These are phyloP conservation scores for Yamadazyma nakazawae DNA, from an alignment of 805 yeast species.

Conservation along the genomic window DNA sequence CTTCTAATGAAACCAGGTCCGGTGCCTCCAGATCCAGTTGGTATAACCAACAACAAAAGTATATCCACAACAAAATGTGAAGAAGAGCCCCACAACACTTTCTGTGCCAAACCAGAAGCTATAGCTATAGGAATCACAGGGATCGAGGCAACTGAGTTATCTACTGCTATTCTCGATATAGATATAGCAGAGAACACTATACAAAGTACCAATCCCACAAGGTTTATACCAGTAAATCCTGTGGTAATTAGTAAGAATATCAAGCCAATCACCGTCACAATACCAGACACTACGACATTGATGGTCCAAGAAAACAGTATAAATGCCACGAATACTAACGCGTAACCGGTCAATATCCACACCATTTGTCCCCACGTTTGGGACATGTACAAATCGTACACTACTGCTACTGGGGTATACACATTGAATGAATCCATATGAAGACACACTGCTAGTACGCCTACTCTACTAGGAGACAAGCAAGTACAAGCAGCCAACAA, in stretches of 20 bases:
- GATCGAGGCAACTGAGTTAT: neutral
- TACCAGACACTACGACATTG: neutral
- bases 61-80: neutral
- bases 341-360: neutral
- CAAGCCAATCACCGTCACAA: neutral
- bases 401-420: slow-evolving; percentile 1
- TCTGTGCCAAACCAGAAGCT: neutral
- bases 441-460: neutral
- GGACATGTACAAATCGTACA: neutral
- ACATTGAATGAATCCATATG: neutral
- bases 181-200: neutral
- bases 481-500: neutral
- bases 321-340: neutral
- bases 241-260: neutral
- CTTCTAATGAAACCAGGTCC: neutral
- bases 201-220: neutral
- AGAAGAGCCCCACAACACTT: neutral
- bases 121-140: neutral
- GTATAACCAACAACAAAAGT: neutral
- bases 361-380: neutral
- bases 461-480: neutral
- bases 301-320: neutral
- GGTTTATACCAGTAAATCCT: neutral
- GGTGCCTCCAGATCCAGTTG: neutral
- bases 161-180: neutral